Evolutionary conservation across 164 flowering plant species (phyloP).

Genomic region (Berberis thunbergii): DNA sequence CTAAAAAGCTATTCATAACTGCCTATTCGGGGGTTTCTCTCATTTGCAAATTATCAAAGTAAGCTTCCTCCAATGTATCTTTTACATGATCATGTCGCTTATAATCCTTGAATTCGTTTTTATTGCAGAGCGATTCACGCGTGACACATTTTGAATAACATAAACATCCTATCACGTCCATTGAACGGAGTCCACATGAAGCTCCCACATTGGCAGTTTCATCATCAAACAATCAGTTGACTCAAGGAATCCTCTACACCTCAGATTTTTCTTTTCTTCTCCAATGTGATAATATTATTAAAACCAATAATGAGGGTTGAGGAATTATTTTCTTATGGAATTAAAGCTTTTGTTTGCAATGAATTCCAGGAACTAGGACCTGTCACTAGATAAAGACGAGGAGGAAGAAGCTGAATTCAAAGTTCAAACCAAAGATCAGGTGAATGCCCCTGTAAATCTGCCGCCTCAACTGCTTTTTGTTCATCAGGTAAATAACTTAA

Average conservation of each 20-base stretch:
- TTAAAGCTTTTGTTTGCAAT: background rate
- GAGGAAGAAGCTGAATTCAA: conserved; percentile 95
- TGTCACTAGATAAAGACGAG: conserved; percentile 80
- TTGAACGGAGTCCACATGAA: conserved; percentile 95
- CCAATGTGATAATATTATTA: background rate
- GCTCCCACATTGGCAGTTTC: conserved; percentile 80
- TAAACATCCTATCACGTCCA: conserved; percentile 82
- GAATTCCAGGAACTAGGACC: conserved; percentile 80
- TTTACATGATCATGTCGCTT: background rate
- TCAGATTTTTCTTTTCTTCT: background rate
- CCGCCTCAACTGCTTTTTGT: conserved; percentile 96
- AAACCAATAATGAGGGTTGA: background rate
- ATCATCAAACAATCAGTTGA: conserved; percentile 78
- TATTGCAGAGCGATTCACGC: conserved; percentile 55
- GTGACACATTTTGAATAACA: conserved; percentile 91
- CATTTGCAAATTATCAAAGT: background rate
- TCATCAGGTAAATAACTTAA: conserved; percentile 54
- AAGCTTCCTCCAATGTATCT: background rate
- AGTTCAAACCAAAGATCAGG: conserved; percentile 58
- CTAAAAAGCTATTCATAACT: too few relatives aligned
- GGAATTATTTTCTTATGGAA: background rate
- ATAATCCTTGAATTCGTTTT: conserved; percentile 1
- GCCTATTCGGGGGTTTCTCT: too few relatives aligned
- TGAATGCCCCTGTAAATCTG: conserved; percentile 70
- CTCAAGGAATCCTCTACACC: conserved; percentile 40